Evolutionary conservation across 2,329 filamentous ascomycete genomes (phyloP).

Genomic region (Eurotiales sp.): DNA sequence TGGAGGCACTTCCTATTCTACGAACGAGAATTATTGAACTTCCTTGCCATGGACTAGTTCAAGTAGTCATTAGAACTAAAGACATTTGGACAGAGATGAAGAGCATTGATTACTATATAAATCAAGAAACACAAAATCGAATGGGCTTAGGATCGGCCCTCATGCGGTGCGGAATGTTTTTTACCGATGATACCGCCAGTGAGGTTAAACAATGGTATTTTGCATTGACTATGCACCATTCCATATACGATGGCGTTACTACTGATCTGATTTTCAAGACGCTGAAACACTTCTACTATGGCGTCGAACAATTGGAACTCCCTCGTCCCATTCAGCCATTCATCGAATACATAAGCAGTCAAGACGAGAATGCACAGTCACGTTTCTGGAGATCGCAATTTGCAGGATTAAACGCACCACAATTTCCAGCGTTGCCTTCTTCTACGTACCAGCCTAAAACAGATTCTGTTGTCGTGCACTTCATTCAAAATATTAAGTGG

Average conservation of each 20-base stretch:
- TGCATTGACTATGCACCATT: slow-evolving; percentile 11
- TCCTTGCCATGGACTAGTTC: slow-evolving; percentile 30
- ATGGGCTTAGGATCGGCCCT: background rate
- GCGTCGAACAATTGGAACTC: background rate
- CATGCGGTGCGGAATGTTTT: background rate
- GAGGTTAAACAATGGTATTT: background rate
- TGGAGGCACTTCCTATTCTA: background rate
- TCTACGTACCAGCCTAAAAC: slow-evolving; percentile 6
- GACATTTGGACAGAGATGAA: slow-evolving; percentile 12
- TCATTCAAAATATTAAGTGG: background rate
- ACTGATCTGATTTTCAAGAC: slow-evolving; percentile 1
- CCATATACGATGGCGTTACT: slow-evolving; percentile 10
- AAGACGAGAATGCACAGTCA: background rate
- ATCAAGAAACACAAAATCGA: slow-evolving; percentile 11
- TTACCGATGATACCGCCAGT: background rate
- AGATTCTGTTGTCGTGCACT: slow-evolving; percentile 3
- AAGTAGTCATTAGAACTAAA: slow-evolving; percentile 33
- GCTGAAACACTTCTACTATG: background rate
- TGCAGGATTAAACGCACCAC: background rate
- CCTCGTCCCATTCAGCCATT: background rate
- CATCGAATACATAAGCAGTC: slow-evolving; percentile 1
- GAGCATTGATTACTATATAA: slow-evolving; percentile 9
- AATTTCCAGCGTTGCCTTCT: slow-evolving; percentile 10
- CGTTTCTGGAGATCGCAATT: slow-evolving; percentile 6
- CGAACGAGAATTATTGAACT: slow-evolving; percentile 28